Base-by-base conservation (phyloP, 768 basidiomycete species). In the Amanita phalloides region DNA sequence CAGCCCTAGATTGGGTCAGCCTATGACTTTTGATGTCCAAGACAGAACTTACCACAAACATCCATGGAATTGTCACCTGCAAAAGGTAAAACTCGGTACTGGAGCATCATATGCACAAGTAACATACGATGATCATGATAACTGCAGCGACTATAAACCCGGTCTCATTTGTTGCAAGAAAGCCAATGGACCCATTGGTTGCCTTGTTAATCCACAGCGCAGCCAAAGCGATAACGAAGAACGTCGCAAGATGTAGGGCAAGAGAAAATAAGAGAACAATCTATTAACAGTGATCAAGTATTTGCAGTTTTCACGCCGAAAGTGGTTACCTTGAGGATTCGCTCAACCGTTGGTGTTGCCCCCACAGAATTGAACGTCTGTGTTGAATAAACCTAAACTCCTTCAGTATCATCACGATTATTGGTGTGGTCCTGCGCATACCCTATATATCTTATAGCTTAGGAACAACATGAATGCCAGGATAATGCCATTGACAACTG, bases 161-260 rank as follows among this genome's bases (percentile, higher is more conserved):
- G 11, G 53, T 57, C 33, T 62, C 57, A 50, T 72, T 65, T 0
- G 62, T 52, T 20, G 70, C 65, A n/a, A 74, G 55, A 10, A 49
- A 45, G n/a, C 60, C 62, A 35, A 75, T 62, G 9, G 62, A 51
- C 1, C 67, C 68, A 39, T 63, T 63, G 21, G 65, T 67, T 6
- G 76, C 66, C 58, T 76, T 75, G 55, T 71, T 67, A 20, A 77
- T 68, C 79, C 79, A 81, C 53, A 78, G 60, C 1, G 61, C 68
- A 2, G 71, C 66, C 13, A 73, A 70, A 6, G 73, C 69, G 4
- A 79, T 39, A 2, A 67, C 66, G 57, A 81, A 78, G 61, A 81
- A 80, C 4, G 64, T 62, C 1, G 74, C 61, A 4, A 80, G 66
- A 32, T 78, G 76, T 10, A 79, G 57, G 53, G 60, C 66, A 30